Percentiles rank a stretch among this genome's conserved stretches.
Evolutionary conservation across 495 filamentous ascomycete species (phyloP).

Genomic region (Penicillium chermesinum): DNA sequence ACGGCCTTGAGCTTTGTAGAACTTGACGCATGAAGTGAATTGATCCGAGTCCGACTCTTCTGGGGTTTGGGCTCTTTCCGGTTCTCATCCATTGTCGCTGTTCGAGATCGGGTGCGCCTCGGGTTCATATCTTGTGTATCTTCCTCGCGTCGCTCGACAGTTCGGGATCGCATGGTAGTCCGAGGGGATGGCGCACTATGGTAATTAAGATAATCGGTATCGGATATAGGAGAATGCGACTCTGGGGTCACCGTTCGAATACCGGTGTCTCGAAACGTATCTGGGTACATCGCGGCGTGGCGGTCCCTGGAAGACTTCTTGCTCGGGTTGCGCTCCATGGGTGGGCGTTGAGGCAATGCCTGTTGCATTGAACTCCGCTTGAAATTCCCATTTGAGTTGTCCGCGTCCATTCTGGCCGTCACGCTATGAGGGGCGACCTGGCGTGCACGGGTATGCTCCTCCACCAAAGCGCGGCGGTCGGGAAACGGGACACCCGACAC

Average conservation of each 20-base stretch:
- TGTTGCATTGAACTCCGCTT: constrained; percentile 44
- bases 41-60: constrained; percentile 38
- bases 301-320: constrained; percentile 51
- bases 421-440: constrained; percentile 8
- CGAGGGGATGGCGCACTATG: constrained; percentile 41
- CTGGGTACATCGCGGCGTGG: constrained; percentile 50
- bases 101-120: constrained; percentile 45
- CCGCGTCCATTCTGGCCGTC: constrained; percentile 39
- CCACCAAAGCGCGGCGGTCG: constrained; percentile 8
- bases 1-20: constrained; percentile 26
- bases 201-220: constrained; percentile 33
- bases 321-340: constrained; percentile 46
- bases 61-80: constrained; percentile 38
- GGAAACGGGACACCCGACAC: constrained; percentile 9
- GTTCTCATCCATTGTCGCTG: constrained; percentile 46
- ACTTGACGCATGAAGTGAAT: constrained; percentile 39
- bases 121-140: constrained; percentile 31
- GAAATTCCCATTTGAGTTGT: constrained; percentile 34
- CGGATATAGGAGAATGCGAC: constrained; percentile 39
- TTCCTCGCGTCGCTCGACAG: constrained; percentile 33
- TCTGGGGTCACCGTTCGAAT: constrained; percentile 49
- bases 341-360: constrained; percentile 37
- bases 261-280: constrained; percentile 44
- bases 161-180: constrained; percentile 30
- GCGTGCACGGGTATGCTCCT: constrained; percentile 18